phyloP scores from a whole-genome alignment of 2,329 filamentous ascomycete genomes.

The Endocalyx cinctus region DNA sequence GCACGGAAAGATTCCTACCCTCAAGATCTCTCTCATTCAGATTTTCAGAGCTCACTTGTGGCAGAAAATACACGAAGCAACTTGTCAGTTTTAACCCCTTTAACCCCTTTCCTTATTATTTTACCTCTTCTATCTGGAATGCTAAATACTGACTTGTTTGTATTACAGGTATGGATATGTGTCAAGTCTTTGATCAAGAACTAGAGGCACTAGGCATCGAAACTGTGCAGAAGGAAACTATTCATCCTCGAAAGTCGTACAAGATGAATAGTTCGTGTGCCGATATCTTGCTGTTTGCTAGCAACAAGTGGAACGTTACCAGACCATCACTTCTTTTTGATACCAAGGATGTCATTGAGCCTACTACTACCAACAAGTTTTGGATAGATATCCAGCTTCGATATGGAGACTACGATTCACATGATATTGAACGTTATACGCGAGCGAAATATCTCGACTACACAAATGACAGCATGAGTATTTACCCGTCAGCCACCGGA shows the following conservation, averaged over 20 bases:
- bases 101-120: too few species aligned
- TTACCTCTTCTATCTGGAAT: too few species aligned
- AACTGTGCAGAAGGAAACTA: conserved; percentile 97
- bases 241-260: conserved; percentile 98
- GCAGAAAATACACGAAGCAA: conserved; percentile 99
- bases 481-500: conserved; percentile 94
- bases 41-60: conserved; percentile 99
- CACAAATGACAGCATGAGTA: conserved; percentile 97
- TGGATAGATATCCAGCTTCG: conserved; percentile 96
- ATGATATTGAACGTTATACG: conserved; percentile 97
- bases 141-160: too few species aligned
- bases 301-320: conserved; percentile 98
- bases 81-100: too few species aligned
- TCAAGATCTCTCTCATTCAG: conserved; percentile 97
- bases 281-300: conserved; percentile 93
- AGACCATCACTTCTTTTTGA: conserved; percentile 90
- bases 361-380: conserved; percentile 97
- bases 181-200: conserved; percentile 97
- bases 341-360: conserved; percentile 90
- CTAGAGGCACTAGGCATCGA: conserved; percentile 93
- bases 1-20: conserved; percentile 95
- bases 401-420: conserved; percentile 97
- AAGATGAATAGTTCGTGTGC: conserved; percentile 99
- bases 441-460: conserved; percentile 98
- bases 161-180: conserved; percentile 99